Conservation (phyloP, 768 basidiomycete genomes). For the Amanita rubescens region DNA sequence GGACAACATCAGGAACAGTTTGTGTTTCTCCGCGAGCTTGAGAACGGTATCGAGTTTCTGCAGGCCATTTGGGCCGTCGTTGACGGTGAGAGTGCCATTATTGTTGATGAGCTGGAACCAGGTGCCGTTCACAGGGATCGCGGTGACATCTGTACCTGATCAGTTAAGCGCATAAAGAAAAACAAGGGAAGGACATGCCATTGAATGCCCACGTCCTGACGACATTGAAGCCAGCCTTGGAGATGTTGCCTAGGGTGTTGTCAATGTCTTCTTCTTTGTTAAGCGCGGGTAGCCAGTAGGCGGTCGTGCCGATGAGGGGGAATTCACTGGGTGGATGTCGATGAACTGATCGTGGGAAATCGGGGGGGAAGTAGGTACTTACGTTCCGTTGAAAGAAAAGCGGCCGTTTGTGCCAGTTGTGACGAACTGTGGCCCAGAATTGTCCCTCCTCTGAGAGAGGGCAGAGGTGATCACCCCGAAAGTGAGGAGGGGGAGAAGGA, state of each 20-base stretch:
- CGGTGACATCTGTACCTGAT: constrained; percentile 35
- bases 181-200: constrained; percentile 27
- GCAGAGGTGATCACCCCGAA: background rate
- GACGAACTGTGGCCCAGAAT: constrained; percentile 32
- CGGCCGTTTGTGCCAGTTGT: constrained; percentile 29
- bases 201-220: constrained; percentile 71
- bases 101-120: constrained; percentile 59
- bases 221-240: constrained; percentile 46
- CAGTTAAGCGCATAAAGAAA: background rate
- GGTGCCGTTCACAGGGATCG: constrained; percentile 47
- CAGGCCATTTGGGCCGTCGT: constrained; percentile 53
- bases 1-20: constrained; percentile 44
- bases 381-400: constrained; percentile 53
- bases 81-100: constrained; percentile 46
- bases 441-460: constrained; percentile 18
- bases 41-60: constrained; percentile 56
- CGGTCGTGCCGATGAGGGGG: constrained; percentile 43
- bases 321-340: constrained; percentile 18
- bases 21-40: constrained; percentile 44
- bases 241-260: constrained; percentile 50
- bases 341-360: background rate
- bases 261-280: constrained; percentile 51
- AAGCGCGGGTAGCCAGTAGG: constrained; percentile 57
- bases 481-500: constrained; percentile 15
- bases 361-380: constrained; percentile 5